phyloP scores from a whole-genome alignment of 1,139 yeast genomes.

The Suhomyces kunorum region DNA sequence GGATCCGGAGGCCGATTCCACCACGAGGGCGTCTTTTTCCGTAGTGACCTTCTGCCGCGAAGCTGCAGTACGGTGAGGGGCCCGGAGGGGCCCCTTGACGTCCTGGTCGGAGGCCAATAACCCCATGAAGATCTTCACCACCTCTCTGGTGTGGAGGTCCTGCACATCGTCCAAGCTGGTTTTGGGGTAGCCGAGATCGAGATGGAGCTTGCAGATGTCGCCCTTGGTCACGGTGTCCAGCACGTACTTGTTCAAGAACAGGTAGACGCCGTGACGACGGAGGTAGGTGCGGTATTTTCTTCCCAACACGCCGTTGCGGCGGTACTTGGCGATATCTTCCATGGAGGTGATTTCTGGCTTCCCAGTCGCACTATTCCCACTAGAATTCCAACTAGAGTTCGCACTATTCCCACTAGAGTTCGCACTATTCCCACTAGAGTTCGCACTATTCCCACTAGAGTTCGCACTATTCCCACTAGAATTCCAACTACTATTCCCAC shows the following conservation, averaged over 20 bases:
- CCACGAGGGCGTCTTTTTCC: no score
- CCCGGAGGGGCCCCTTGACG: not conserved
- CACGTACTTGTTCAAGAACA: slow-evolving; percentile 21
- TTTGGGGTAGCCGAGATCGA: slow-evolving; percentile 23
- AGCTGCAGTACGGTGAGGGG: no score
- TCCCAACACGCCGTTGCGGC: slow-evolving; percentile 1
- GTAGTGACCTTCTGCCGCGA: no score
- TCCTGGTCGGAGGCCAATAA: slow-evolving; percentile 18
- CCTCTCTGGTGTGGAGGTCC: slow-evolving; percentile 13
- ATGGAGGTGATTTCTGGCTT: not conserved
- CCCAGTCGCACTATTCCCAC: no score
- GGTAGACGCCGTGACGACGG: slow-evolving; percentile 18
- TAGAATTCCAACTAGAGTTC: no score
- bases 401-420: no score
- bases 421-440: no score
- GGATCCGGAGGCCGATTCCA: no score
- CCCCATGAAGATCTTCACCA: slow-evolving; percentile 21
- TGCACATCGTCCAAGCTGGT: slow-evolving; percentile 12
- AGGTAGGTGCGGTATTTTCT: slow-evolving; percentile 17
- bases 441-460: no score
- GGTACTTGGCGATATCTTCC: slow-evolving; percentile 6
- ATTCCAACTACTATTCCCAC: no score
- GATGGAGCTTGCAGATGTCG: slow-evolving; percentile 19
- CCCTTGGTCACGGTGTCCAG: slow-evolving; percentile 19
- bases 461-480: no score